Percentiles rank a stretch among this genome's conserved stretches.
These are phyloP conservation scores for Ophiocordyceps camponoti-saundersi DNA, from an alignment of 2,329 filamentous ascomycete genomes.

Conservation along the genomic window DNA sequence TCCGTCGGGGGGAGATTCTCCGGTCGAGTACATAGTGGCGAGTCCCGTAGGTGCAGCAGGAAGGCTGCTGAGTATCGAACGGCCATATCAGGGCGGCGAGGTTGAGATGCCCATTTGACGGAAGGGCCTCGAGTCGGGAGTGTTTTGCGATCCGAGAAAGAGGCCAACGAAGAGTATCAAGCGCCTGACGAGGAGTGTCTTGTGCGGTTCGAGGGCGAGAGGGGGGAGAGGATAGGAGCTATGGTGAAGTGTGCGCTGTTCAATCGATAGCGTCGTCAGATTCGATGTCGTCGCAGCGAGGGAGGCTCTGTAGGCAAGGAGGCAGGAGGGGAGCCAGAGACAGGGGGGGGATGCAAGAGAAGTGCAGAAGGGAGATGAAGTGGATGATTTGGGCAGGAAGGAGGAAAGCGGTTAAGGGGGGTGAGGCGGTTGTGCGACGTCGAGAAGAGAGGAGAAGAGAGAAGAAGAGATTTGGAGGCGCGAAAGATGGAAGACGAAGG, in stretches of 20 bases:
- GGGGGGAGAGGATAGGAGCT: too few relatives aligned
- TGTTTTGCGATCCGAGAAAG: too few relatives aligned
- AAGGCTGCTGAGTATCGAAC: constrained; percentile 60
- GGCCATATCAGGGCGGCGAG: constrained; percentile 25
- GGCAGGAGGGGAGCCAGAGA: neutral
- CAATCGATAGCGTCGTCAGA: too few relatives aligned
- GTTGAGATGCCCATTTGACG: constrained; percentile 20
- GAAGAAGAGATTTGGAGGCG: neutral
- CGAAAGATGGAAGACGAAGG: too few relatives aligned
- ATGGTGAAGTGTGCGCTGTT: too few relatives aligned
- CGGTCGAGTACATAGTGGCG: constrained; percentile 71
- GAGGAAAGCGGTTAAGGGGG: neutral
- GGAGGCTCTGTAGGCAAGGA: neutral
- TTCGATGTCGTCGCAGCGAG: too few relatives aligned
- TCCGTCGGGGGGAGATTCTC: constrained; percentile 64
- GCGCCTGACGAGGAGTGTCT: too few relatives aligned
- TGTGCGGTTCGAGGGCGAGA: too few relatives aligned
- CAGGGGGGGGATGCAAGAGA: neutral
- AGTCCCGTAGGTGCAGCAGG: constrained; percentile 59
- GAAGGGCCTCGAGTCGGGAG: constrained; percentile 1
- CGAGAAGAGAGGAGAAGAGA: neutral
- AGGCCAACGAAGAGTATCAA: too few relatives aligned
- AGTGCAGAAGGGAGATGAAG: neutral
- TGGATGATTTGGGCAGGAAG: neutral
- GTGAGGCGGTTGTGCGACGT: neutral